Evolutionary conservation across 2,329 filamentous ascomycete genomes (phyloP), one percentile per base, ranked within the genome.

Genomic region (Penicillium italicum): DNA sequence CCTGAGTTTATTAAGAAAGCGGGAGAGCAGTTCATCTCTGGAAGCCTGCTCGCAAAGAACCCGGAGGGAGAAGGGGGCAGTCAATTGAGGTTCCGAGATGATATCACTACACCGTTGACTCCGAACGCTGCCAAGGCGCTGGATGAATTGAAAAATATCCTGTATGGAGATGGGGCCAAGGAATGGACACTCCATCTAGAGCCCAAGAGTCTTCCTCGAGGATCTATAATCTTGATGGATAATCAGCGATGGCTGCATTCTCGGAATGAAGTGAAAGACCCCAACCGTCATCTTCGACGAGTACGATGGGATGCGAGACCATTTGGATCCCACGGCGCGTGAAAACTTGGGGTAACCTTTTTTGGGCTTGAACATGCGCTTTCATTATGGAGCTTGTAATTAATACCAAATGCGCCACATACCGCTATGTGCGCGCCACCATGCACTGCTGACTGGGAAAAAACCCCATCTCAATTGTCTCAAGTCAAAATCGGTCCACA

Each of bases 1-100:
- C 59, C 62, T 1, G 72, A 73, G 53, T 73, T 74, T 30, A 51
- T 60, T 4, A 73, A 74, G 37, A 56, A 56, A 8, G 38, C 47
- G 0, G 38, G 46, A 7, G 14, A 52, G 18, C 47, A n/a, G n/a
- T n/a, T n/a, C n/a, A n/a, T n/a, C n/a, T n/a, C n/a, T n/a, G n/a
- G n/a, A n/a, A n/a, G n/a, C n/a, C n/a, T n/a, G n/a, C n/a, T n/a
- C n/a, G n/a, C n/a, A n/a, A n/a, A n/a, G n/a, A n/a, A n/a, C n/a
- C n/a, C n/a, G n/a, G n/a, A n/a, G n/a, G n/a, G 28, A 9, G 11
- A 42, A 1, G 3, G 14, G 5, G 36, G 54, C 33, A 46, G 50
- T 43, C 16, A 43, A 31, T 2, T 58, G 36, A 38, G 59, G 37
- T 37, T 62, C 47, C 65, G 70, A 4, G 63, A 63, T 20, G 72